Evolutionary conservation across 345 rosid species (phyloP).

Genomic region (Angophora floribunda): DNA sequence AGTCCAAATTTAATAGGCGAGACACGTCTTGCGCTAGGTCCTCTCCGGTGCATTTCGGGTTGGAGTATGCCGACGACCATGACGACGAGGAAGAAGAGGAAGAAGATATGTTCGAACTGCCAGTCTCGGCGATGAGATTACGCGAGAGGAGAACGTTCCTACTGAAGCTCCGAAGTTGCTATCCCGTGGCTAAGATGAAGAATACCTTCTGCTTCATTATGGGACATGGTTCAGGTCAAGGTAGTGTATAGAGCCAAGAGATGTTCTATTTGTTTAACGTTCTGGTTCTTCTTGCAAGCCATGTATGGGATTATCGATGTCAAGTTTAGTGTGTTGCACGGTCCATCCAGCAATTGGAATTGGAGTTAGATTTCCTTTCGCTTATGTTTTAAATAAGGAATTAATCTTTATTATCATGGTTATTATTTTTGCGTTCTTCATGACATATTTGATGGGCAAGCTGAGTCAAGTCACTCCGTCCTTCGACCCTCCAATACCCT

Average conservation of each 20-base stretch:
- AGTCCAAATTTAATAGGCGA: background rate
- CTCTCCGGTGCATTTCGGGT: background rate
- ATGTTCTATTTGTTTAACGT: too few relatives aligned
- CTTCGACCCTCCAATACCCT: background rate
- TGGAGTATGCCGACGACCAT: background rate
- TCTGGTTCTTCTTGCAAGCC: background rate
- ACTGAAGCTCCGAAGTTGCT: conserved; percentile 14
- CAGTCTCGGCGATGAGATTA: conserved; percentile 25
- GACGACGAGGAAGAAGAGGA: background rate
- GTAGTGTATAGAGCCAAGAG: background rate
- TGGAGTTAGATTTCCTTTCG: background rate
- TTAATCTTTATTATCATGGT: background rate
- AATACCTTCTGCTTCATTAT: conserved; percentile 26
- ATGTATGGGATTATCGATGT: background rate
- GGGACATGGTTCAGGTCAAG: conserved; percentile 5
- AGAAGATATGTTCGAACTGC: background rate
- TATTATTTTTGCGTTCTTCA: background rate
- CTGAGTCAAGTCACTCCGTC: background rate
- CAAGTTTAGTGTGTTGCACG: background rate
- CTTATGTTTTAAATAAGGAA: background rate
- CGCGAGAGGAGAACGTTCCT: conserved; percentile 1
- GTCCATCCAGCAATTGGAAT: background rate
- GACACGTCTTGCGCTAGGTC: background rate
- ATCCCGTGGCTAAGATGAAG: conserved; percentile 36
- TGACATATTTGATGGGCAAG: background rate